Base-by-base conservation (phyloP, 2,329 filamentous ascomycete species). In the Paecilomyces dactylethromorphus region DNA sequence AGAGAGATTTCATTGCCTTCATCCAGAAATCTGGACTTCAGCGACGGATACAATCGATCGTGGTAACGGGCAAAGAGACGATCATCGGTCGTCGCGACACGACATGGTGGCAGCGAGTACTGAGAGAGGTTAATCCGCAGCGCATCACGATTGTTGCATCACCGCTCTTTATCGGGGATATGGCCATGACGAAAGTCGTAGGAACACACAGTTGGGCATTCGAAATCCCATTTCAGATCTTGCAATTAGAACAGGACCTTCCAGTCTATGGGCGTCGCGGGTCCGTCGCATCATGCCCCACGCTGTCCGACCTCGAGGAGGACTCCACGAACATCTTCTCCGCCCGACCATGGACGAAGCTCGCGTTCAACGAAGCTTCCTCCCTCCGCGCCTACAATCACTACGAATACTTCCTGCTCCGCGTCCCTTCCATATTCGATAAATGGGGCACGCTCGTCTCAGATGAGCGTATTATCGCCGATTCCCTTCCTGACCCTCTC, bases 311-410 rank as follows among this genome's bases (percentile, higher is more conserved):
- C 11, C 64, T 62, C 26, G 58, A 65, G 1, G 26, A 52, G 7
- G 73, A 67, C 24, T 72, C 39, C n/a, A 45, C 39, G 6, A 45
- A 45, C 39, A 45, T 91, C 0, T 81, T 90, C 52, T 79, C 79
- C 26, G 75, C 82, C n/a, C 80, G 83, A 1, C 82, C 82, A 1
- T 92, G 90, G 89, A 80, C 79, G 0, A 80, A 82, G 18, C 66
- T 91, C 0, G 76, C 83, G 1, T 82, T 91, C 63, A 92, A 92
- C 69, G 89, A 93, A 74, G 88, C 88, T 8, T 90, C 88, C 0
- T 90, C 85, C 3, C 81, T 88, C n/a, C 81, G 81, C 59, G 87
- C 85, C 5, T 92, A 90, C 73, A 82, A 82, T 53, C 86, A 84
- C 3, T 88, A 90, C 69, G 86, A 91, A 65, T 91, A 87, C 73